Base-by-base conservation (phyloP, 2,329 filamentous ascomycete species). In the Epichloe scottii region DNA sequence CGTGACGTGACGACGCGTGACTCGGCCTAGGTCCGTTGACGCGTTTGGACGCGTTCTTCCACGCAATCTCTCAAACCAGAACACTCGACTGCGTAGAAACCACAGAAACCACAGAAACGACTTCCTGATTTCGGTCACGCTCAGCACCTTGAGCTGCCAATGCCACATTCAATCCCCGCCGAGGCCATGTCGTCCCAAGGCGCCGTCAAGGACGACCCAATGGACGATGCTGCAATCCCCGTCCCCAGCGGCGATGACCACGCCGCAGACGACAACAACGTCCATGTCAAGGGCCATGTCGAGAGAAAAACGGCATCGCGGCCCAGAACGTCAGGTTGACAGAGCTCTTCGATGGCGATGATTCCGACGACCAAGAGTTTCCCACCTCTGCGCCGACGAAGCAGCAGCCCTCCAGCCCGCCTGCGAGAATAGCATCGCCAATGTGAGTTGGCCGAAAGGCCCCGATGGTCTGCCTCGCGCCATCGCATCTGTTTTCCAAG, bases 351-450 rank as follows among this genome's bases (percentile, higher is more conserved):
- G 73, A 68, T 35, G 77, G 80, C 55, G 70, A 71, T 17, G 78
- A 80, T 43, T 80, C 76, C 2, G 79, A 83, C 55, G 78, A 81
- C 55, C 78, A 81, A 0, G 80, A 84, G 54, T 81, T 82, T 47
- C 73, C 76, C 6, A 78, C 71, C 57, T 75, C 75, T 49, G 68
- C 69, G 7, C 60, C 71, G 21, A 59, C 65, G 30, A 69, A 72
- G 58, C 57, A 54, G 56, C 60, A 47, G 26, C 52, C 60, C 11
- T 66, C 65, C 15, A 76, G 69, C 57, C 74, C 71, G 37, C 71
- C 68, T 4, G 63, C 63, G 33, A 62, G 63, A 3, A 65, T 71
- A n/a, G 66, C 65, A 39, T 73, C 72, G 26, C 69, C 71, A 46
- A 61, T 66, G 74, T 76, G 62, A 61, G 71, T 60, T 21, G 23